Conservation (phyloP, 169 alveolate species). For the Plasmodium berghei region DNA sequence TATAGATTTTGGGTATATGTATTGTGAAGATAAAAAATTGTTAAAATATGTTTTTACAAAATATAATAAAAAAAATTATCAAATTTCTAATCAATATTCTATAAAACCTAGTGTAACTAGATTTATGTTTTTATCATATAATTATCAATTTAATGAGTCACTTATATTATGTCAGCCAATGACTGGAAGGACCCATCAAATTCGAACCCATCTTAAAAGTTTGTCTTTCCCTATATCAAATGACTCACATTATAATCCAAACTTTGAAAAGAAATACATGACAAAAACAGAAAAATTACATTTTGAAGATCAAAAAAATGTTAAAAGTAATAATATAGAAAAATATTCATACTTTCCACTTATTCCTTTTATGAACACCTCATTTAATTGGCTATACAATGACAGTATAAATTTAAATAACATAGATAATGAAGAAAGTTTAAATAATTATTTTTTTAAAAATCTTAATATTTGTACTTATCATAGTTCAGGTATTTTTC, state of each 20-base stretch:
- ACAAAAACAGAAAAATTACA: conserved; percentile 75
- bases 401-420: conserved; percentile 38
- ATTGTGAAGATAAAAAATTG: conserved; percentile 63
- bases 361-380: conserved; percentile 57
- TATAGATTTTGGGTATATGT: conserved; percentile 74
- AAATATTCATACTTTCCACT: conserved; percentile 69
- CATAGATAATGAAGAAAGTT: conserved; percentile 20
- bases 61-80: conserved; percentile 18
- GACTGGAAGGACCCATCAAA: conserved; percentile 98
- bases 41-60: conserved; percentile 73
- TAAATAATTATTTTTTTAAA: conserved; percentile 61
- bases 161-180: conserved; percentile 93
- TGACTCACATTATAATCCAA: conserved; percentile 80
- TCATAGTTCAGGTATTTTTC: conserved; percentile 83
- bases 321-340: neutral
- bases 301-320: conserved; percentile 65
- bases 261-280: conserved; percentile 68
- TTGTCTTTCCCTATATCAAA: conserved; percentile 94
- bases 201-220: conserved; percentile 95
- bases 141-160: conserved; percentile 88
- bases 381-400: conserved; percentile 76
- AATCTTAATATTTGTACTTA: conserved; percentile 39
- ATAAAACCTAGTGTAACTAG: conserved; percentile 81
- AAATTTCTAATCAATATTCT: conserved; percentile 12
- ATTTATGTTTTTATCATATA: conserved; percentile 87